Base-by-base conservation (phyloP, 164 flowering plant genomes). In the Pachysandra terminalis region DNA sequence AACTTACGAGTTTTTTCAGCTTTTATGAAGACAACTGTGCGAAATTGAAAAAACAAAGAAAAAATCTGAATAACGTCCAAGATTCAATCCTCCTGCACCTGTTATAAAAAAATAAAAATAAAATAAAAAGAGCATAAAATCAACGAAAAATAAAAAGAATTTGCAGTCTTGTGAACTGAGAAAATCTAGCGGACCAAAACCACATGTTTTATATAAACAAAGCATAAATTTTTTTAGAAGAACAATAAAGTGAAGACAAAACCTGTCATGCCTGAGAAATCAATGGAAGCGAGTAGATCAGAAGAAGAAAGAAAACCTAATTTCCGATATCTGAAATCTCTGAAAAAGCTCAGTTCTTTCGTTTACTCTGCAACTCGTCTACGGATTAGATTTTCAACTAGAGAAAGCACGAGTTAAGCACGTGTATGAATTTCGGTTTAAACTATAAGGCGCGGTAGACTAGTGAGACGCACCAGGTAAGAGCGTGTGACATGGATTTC, bases 61-160 rank as follows among this genome's bases (percentile, higher is more conserved):
- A 32, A 58, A 68, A n/a, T 41, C 71, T 53, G 59, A 12, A 25
- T 40, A 61, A 16, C 35, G 21, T 59, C 52, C 28, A 60, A 68
- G 3, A 61, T 12, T 37, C 65, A 23, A 51, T 17, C 59, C 35
- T 68, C 32, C 51, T 54, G 54, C 64, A 59, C 8, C 24, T 7
- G 15, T n/a, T 24, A 2, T 3, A 32, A 32, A 32, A 32, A 32
- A 3, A 32, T 3, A 32, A 32, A 32, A 32, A 32, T 3, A 32
- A 9, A 41, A 49, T 37, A 19, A 0, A 14, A 27, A 22, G 2
- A 9, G 32, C 60, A 58, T 1, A 3, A 68, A 59, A 26, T 45
- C 51, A 45, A 45, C 51, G 10, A 15, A 15, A 45, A 32, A 5
- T 10, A 45, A 12, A 5, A 15, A 10, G 10, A 45, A 45, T 45